Evolutionary conservation across 73 alveolate species (phyloP).

Genomic region (Tetrahymena elliotti): DNA sequence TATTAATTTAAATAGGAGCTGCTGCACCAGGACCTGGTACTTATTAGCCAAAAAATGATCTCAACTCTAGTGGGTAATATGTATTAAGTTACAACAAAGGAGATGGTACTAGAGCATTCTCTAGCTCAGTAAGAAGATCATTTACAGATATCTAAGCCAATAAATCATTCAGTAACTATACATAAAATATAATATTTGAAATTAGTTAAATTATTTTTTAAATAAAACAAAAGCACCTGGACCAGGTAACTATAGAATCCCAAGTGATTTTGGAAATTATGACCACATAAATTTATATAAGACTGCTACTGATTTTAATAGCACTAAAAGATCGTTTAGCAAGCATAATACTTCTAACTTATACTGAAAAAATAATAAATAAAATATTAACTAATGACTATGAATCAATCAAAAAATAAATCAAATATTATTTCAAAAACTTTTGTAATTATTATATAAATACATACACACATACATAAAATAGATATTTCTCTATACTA

Average conservation of each 20-base stretch:
- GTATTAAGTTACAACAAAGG: not conserved
- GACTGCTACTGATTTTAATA: not conserved
- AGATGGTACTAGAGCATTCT: not conserved
- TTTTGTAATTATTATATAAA: not conserved
- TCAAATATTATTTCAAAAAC: not conserved
- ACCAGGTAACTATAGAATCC: constrained; percentile 31
- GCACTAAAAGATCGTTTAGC: not conserved
- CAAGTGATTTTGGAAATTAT: constrained; percentile 33
- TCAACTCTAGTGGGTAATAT: not conserved
- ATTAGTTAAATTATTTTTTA: not conserved
- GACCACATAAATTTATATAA: not conserved
- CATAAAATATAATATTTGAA: not conserved
- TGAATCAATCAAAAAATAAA: not conserved
- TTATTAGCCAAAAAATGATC: not conserved
- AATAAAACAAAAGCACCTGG: constrained; percentile 12
- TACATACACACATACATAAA: too few relatives aligned
- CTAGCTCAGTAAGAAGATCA: not conserved
- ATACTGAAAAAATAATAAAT: not conserved
- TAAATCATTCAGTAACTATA: not conserved
- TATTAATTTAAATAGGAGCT: not conserved
- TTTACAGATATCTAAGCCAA: not conserved
- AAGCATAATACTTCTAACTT: not conserved
- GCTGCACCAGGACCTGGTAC: not conserved
- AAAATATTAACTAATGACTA: not conserved
- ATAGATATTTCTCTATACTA: too few relatives aligned